Evolutionary conservation across 495 filamentous ascomycete genomes (phyloP), one percentile per base, ranked within the genome.

Genomic region (Friedmanniomyces endolithicus): DNA sequence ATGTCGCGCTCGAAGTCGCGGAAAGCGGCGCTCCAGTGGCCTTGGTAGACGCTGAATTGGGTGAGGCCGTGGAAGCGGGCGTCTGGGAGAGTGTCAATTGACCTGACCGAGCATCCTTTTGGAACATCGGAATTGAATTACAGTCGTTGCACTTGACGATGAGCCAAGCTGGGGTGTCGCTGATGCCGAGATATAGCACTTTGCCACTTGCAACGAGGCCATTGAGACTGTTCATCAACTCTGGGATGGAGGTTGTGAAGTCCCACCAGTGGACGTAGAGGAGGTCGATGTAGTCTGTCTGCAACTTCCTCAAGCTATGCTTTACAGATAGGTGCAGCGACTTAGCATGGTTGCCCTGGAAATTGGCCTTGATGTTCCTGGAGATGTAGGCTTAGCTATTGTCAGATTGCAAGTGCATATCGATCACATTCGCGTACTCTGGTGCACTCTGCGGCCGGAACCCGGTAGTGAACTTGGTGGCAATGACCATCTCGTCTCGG

Each of bases 161-260:
- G 17, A 62, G 68, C 74, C 9, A 67, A 64, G 51, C 64, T 66
- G n/a, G 77, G 75, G 58, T 87, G 78, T 87, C 84, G 34, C 72
- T 78, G 58, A 86, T 70, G 29, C 84, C 84, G 0, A 88, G 74
- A 55, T 87, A 87, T 4, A 86, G 65, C 0, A 86, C 84, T 65
- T 86, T 86, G 22, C 84, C 82, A 23, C 71, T 52, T 0, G 57
- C 43, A 19, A 86, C 77, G 1, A 86, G 65, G 46, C 68, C 63
- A 65, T 87, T 79, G 11, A 88, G 74, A 0, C 72, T 71, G 33
- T 82, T 79, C 84, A 88, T 88, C 8, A 87, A 55, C 63, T 88
- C 84, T 17, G 78, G 76, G 53, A 87, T 82, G 7, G 73, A 73
- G 20, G 76, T 78, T 0, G 74, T 73, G 58, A 72, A 78, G 58